Evolutionary conservation across 2,329 filamentous ascomycete species (phyloP).

Genomic region (Apiospora phragmitis): DNA sequence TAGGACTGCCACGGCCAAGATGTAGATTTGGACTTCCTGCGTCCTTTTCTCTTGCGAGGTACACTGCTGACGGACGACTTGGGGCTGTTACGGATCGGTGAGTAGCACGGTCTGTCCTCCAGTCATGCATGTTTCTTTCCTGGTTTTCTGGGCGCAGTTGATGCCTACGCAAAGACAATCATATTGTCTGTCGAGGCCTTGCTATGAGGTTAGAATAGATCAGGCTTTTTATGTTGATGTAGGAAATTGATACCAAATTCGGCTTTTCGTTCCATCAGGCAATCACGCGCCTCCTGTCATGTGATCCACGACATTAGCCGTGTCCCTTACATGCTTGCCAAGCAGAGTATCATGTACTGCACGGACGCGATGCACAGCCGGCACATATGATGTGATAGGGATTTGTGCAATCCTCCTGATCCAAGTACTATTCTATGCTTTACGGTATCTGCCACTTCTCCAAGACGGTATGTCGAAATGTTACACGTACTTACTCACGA

Average conservation of each 20-base stretch:
- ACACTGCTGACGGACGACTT: background rate
- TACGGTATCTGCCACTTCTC: background rate
- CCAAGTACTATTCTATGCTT: background rate
- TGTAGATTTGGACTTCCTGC: background rate
- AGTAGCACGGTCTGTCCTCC: background rate
- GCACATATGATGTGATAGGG: background rate
- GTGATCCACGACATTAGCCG: background rate
- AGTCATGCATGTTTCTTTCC: background rate
- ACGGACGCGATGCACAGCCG: background rate
- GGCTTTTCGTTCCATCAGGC: background rate
- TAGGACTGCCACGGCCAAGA: background rate
- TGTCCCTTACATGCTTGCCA: background rate
- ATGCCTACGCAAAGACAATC: background rate
- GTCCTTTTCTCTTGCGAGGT: background rate
- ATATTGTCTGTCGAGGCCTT: background rate
- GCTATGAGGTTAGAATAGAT: background rate
- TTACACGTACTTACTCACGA: background rate
- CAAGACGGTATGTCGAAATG: background rate
- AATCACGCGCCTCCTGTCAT: background rate
- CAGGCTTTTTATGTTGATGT: background rate
- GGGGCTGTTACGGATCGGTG: background rate
- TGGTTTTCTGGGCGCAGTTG: background rate
- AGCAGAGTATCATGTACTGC: background rate
- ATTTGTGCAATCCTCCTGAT: background rate
- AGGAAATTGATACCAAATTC: background rate